Base-by-base conservation (phyloP, 345 rosid species). In the Balakata baccata region DNA sequence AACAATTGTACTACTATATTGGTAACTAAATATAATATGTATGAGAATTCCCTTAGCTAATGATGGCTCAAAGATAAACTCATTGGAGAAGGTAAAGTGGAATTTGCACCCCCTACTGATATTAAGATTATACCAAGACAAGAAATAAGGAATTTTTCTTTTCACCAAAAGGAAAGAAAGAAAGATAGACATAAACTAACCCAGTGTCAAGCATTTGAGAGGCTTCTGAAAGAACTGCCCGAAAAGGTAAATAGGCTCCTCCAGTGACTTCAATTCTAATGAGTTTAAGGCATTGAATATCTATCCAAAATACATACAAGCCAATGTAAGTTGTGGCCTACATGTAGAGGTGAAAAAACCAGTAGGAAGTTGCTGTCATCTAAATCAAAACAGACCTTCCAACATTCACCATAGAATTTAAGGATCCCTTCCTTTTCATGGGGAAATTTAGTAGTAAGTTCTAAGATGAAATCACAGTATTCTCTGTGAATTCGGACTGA, bases 211-310 rank as follows among this genome's bases (percentile, higher is more conserved):
- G 81, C 98, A 92, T 75, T 88, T 93, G 46, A 88, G 84, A 41
- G 98, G 98, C 71, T 91, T 89, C 86, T 86, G 89, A 84, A 92
- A 95, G 84, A 95, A 92, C 77, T 95, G 99, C 68, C 97, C 97
- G 59, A 91, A 89, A 70, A 92, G 91, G 84, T 90, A 95, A 79
- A 95, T 75, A 73, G 99, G 98, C 81, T 95, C 98, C 85, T 95
- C 98, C 4, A 95, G 90, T 11, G 99, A 94, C 88, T 92, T 95
- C 63, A 95, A 72, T 65, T 95, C 92, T 89, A 95, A 77, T 0
- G 98, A 89, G 80, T 95, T 95, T 81, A 95, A 84, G 47, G 98
- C 84, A 77, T 91, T 95, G 78, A 89, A 95, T 75, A 95, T 86
- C 98, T 95, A 79, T 64, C 60, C 79, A 77, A 69, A 7, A 70